These are phyloP conservation scores for Periconia sp. DNA, from an alignment of 2,329 filamentous ascomycete genomes.

Conservation along the genomic window DNA sequence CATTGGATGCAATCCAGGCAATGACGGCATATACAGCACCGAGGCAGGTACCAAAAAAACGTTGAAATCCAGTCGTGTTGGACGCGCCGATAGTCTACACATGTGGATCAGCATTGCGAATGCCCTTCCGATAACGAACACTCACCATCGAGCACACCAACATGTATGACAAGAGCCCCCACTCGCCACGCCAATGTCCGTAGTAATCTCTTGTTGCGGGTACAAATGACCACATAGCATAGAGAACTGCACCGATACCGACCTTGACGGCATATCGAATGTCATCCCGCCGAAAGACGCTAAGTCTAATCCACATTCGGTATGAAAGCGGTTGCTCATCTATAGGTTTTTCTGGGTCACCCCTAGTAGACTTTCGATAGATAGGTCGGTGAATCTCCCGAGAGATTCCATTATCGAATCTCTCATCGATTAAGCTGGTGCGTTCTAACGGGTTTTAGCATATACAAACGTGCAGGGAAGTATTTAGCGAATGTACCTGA, in stretches of 20 bases:
- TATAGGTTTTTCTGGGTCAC: slow-evolving; percentile 34
- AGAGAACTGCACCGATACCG: slow-evolving; percentile 85
- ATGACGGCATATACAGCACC: slow-evolving; percentile 77
- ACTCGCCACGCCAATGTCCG: slow-evolving; percentile 89
- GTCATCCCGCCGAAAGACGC: slow-evolving; percentile 68
- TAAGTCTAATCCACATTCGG: slow-evolving; percentile 61
- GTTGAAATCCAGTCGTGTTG: slow-evolving; percentile 87
- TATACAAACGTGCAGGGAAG: not conserved
- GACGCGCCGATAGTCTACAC: slow-evolving; percentile 83
- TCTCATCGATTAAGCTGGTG: slow-evolving; percentile 31
- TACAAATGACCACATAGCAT: slow-evolving; percentile 88
- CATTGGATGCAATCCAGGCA: slow-evolving; percentile 78
- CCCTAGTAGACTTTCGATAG: slow-evolving; percentile 32
- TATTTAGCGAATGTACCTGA: slow-evolving; percentile 20
- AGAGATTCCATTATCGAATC: slow-evolving; percentile 33
- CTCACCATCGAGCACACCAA: slow-evolving; percentile 86
- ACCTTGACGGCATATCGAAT: slow-evolving; percentile 89
- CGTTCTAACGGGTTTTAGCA: slow-evolving; percentile 26
- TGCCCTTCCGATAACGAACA: not conserved
- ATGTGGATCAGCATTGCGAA: too few species aligned
- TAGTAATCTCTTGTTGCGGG: slow-evolving; percentile 79
- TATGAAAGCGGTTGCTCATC: slow-evolving; percentile 48
- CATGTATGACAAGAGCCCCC: slow-evolving; percentile 97
- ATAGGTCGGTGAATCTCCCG: slow-evolving; percentile 46
- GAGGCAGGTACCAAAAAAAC: slow-evolving; percentile 84